Conservation (phyloP, 192 early-diverging fungal genomes). For the Coemansia guatemalensis region DNA sequence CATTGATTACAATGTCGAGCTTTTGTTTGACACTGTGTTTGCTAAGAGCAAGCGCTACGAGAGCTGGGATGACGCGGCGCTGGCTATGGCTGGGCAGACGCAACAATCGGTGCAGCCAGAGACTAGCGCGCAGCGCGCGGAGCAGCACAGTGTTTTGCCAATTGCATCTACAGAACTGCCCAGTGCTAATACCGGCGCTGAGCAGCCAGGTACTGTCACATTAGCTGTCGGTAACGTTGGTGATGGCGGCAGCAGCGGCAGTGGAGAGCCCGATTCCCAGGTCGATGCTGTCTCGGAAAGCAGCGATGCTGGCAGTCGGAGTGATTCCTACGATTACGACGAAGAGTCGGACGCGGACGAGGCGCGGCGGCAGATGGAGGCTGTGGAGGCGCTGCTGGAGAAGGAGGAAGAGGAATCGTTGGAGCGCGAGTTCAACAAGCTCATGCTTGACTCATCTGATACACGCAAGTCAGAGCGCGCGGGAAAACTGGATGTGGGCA, state of each 20-base stretch:
- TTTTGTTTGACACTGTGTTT: constrained; percentile 68
- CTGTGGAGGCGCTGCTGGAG: constrained; percentile 69
- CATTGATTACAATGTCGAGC: constrained; percentile 81
- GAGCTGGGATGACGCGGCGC: constrained; percentile 80
- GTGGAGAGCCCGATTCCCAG: neutral
- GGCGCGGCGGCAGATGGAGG: constrained; percentile 55
- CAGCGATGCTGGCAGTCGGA: neutral
- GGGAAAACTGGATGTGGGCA: constrained; percentile 80
- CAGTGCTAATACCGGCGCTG: neutral
- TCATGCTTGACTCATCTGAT: constrained; percentile 91
- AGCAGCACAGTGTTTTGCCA: neutral
- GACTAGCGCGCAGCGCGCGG: neutral
- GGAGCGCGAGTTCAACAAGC: constrained; percentile 84
- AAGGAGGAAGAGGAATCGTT: constrained; percentile 83
- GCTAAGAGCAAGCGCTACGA: constrained; percentile 61
- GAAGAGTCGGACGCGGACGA: constrained; percentile 56
- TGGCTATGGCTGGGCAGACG: constrained; percentile 41
- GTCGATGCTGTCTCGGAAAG: neutral
- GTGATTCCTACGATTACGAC: neutral
- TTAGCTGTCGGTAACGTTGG: neutral
- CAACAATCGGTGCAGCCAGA: neutral
- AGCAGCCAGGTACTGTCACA: neutral
- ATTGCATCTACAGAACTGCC: neutral
- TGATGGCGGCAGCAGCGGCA: neutral
- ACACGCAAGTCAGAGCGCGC: constrained; percentile 62